Conservation (phyloP, 495 filamentous ascomycete genomes). For the Penicillium steckii region DNA sequence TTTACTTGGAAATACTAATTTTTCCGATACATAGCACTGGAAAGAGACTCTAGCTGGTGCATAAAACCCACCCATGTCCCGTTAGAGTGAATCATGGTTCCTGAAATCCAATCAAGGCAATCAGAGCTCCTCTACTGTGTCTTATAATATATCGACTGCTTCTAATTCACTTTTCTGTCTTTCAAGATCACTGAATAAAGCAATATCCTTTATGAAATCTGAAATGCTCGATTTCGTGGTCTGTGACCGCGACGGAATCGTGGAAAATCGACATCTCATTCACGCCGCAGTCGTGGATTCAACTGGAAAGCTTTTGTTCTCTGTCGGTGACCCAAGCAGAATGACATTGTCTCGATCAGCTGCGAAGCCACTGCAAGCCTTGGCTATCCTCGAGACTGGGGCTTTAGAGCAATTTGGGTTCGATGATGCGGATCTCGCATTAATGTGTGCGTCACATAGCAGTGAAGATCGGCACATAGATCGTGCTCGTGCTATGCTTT, state of each 20-base stretch:
- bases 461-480: slow-evolving; percentile 38
- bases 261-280: slow-evolving; percentile 38
- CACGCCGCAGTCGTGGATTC: slow-evolving; percentile 38
- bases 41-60: too few species aligned
- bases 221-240: slow-evolving; percentile 32
- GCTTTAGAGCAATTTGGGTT: slow-evolving; percentile 29
- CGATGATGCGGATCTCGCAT: slow-evolving; percentile 36
- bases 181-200: too few species aligned
- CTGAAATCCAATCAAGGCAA: too few species aligned
- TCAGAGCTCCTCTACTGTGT: too few species aligned
- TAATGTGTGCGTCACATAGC: slow-evolving; percentile 47
- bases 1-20: too few species aligned
- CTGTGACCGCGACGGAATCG: slow-evolving; percentile 27
- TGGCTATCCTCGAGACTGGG: slow-evolving; percentile 35
- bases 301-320: slow-evolving; percentile 29
- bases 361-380: slow-evolving; percentile 41
- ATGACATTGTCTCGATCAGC: slow-evolving; percentile 40
- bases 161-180: too few species aligned
- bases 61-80: too few species aligned
- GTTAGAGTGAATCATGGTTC: too few species aligned
- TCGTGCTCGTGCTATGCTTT: slow-evolving; percentile 32
- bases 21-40: too few species aligned
- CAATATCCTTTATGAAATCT: too few species aligned
- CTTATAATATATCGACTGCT: too few species aligned
- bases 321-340: slow-evolving; percentile 35